Base-by-base conservation (phyloP, 805 yeast species). In the Candida endomychidarum region DNA sequence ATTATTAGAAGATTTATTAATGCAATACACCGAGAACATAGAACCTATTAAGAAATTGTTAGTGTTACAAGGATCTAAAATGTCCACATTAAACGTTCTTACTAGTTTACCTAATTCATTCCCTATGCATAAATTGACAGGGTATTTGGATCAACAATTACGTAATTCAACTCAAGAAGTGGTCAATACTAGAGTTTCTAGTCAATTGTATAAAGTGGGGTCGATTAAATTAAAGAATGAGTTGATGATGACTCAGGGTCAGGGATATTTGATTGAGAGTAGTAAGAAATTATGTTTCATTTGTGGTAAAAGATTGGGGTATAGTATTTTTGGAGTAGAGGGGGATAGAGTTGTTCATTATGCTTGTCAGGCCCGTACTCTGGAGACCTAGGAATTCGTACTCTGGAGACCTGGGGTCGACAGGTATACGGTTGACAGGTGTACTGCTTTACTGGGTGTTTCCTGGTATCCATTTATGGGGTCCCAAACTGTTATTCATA, bases 241-340 rank as follows among this genome's bases (percentile, higher is more conserved):
- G 34, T 60, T 74, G n/a, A 64, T 70, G 45, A 56, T 56, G 17
- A 52, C 57, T 28, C 70, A 62, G 57, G 49, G 67, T 55, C 47
- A 60, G 41, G 51, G 64, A 52, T 57, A 62, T 61, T 2, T 55
- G 47, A 34, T 74, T 9, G 71, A 74, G 10, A 65, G 70, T 14
- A 60, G 59, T 11, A 57, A 53, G 24, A 64, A 71, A 24, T 57
- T 56, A n/a, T 87, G 96, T 54, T 51, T 60, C 2, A 68, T 78
- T 12, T 87, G 96, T 58, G 61, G 66, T 16, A 80, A 79, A 49
- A 57, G 65, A 9, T 61, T 83, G 23, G 82, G 81, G 2, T 69
- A 68, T 45, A 70, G 77, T 34, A 77, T 83, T 1, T 60, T 80
- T 22, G 67, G 78, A 32, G 72, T 74, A 17, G 65, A 67, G 24